Base-by-base conservation (phyloP, 1,284 basidiomycete genomes). In the Melampsora medusae region DNA sequence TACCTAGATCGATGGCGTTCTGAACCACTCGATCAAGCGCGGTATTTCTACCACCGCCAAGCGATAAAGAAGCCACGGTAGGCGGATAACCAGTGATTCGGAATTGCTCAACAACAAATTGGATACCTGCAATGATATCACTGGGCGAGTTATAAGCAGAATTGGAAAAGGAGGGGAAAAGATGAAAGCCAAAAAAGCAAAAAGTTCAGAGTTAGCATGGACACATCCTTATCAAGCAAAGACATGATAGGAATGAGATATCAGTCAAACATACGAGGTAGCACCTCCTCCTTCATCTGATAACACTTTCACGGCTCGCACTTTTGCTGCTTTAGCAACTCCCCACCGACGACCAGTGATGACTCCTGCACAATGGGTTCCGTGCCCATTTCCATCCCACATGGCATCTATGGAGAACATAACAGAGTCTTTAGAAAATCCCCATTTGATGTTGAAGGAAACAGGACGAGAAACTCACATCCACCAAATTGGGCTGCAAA, bases 351-450 rank as follows among this genome's bases (percentile, higher is more conserved):
- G 69, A n/a, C 78, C 78, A 48, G 77, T 78, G 12, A 78, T 76
- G 14, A 76, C 60, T 10, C 73, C 73, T 31, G 83, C 82, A 77
- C 83, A 83, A 80, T 83, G 82, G 70, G 83, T 84, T 59, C 83
- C 83, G 79, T 84, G 83, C 17, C 83, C 83, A 78, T 84, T 83
- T 49, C 81, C 82, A 49, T 79, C 78, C 19, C 50, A 14, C 48
- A 78, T 48, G 12, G 61, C 71, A 59, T 73, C 71, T 73, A 59
- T 4, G 48, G 6, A 66, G n/a, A 6, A 53, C 10, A 31, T 4
- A 22, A 73, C 12, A 38, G 35, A 53, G 31, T n/a, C 10, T 59
- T 59, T 22, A 59, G n/a, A 22, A n/a, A 59, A 1, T 59, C 22
- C 28, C 19, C 7, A 59, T 2, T 14, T 14, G 16, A n/a, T 10